These are phyloP conservation scores for Saccharomyces pastorianus DNA, from an alignment of 1,139 yeast species.

Conservation along the genomic window DNA sequence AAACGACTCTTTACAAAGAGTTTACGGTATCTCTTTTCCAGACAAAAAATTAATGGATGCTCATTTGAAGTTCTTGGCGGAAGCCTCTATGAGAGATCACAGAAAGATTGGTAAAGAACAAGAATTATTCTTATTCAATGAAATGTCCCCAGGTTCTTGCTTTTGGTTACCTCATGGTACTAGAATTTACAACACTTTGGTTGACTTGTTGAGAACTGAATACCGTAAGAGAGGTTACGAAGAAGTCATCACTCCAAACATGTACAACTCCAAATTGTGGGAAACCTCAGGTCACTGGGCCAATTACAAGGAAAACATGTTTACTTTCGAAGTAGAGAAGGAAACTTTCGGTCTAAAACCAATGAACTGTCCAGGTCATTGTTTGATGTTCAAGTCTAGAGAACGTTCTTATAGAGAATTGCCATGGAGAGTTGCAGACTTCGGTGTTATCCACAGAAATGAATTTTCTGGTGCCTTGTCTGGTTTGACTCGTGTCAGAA, in stretches of 20 bases:
- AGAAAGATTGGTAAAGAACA: constrained; percentile 94
- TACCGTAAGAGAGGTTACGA: constrained; percentile 89
- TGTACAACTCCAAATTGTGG: constrained; percentile 94
- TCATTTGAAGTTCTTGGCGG: constrained; percentile 88
- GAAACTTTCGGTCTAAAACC: constrained; percentile 86
- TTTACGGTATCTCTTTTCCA: constrained; percentile 98
- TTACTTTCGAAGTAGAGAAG: constrained; percentile 90
- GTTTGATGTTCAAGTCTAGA: constrained; percentile 76
- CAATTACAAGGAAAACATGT: constrained; percentile 94
- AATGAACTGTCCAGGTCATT: constrained; percentile 98
- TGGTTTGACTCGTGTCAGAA: constrained; percentile 90
- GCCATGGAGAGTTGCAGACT: constrained; percentile 95
- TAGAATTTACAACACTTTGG: constrained; percentile 81
- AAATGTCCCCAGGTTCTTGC: constrained; percentile 93
- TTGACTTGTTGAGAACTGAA: constrained; percentile 69
- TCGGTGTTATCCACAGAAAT: constrained; percentile 91
- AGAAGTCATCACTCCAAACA: constrained; percentile 96
- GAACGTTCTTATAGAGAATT: constrained; percentile 90
- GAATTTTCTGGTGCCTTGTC: constrained; percentile 87
- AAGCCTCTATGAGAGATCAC: constrained; percentile 96
- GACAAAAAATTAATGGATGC: constrained; percentile 96
- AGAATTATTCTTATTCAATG: constrained; percentile 90
- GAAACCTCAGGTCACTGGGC: constrained; percentile 98
- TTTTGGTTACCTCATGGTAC: constrained; percentile 99
- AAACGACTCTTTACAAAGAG: constrained; percentile 94